phyloP scores from a whole-genome alignment of 2,329 filamentous ascomycete species.

The Claviceps pusilla region DNA sequence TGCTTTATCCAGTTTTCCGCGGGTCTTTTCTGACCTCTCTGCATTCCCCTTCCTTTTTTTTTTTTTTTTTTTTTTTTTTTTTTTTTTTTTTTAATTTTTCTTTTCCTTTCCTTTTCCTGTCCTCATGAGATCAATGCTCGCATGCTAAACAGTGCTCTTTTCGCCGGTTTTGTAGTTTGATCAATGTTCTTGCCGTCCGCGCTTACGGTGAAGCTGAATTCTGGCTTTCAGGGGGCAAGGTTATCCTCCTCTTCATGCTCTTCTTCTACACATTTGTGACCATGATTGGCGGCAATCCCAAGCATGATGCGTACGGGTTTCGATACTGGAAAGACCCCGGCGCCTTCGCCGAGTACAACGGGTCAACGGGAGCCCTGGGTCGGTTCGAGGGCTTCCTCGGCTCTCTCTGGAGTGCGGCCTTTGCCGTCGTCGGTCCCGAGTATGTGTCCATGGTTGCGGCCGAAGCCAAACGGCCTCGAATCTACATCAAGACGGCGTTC shows the following conservation, averaged over 20 bases:
- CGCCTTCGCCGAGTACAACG: slow-evolving; percentile 35
- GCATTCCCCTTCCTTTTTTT: neutral
- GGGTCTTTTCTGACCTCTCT: neutral
- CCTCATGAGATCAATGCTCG: slow-evolving; percentile 2
- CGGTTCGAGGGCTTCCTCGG: slow-evolving; percentile 56
- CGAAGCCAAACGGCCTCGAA: slow-evolving; percentile 49
- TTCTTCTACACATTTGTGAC: slow-evolving; percentile 65
- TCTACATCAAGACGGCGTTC: slow-evolving; percentile 51
- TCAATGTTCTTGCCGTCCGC: slow-evolving; percentile 52
- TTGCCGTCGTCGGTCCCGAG: slow-evolving; percentile 51
- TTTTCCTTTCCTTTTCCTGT: neutral
- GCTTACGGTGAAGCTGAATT: slow-evolving; percentile 62
- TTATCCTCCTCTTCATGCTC: slow-evolving; percentile 50
- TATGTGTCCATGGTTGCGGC: slow-evolving; percentile 56
- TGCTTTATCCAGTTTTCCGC: neutral
- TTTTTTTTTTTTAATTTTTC: neutral
- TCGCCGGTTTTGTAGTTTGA: slow-evolving; percentile 20
- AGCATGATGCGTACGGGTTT: slow-evolving; percentile 54
- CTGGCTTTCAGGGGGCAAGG: slow-evolving; percentile 47
- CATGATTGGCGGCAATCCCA: slow-evolving; percentile 65
- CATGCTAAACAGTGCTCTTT: slow-evolving; percentile 15
- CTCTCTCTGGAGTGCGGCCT: slow-evolving; percentile 48
- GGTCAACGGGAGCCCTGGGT: slow-evolving; percentile 43
- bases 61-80: no score
- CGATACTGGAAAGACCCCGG: slow-evolving; percentile 42